phyloP scores from a whole-genome alignment of 345 rosid genomes.

The Carallia pectinifolia region DNA sequence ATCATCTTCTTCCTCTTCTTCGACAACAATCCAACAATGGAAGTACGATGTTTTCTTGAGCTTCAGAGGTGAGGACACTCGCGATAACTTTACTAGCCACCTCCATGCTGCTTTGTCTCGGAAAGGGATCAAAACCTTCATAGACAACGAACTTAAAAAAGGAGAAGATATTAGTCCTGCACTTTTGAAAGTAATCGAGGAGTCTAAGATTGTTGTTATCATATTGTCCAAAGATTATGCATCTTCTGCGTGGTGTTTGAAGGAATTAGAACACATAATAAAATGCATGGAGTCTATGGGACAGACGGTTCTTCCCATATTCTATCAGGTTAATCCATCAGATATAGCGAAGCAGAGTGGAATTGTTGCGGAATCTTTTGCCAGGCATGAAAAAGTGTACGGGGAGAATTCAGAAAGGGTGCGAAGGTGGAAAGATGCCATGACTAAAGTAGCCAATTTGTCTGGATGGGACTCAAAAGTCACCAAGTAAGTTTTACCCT shows the following conservation, averaged over 20 bases:
- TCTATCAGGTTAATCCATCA: not conserved
- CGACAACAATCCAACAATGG: not conserved
- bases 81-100: constrained; percentile 5
- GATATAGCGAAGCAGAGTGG: not conserved
- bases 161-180: constrained; percentile 10
- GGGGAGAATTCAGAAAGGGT: not conserved
- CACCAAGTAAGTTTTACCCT: not conserved
- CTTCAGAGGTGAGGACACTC: constrained; percentile 23
- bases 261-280: not conserved
- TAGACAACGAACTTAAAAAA: constrained; percentile 1
- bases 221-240: not conserved
- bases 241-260: not conserved
- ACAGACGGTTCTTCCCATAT: not conserved
- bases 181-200: not conserved
- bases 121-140: not conserved
- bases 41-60: constrained; percentile 20
- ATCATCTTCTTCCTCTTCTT: not conserved
- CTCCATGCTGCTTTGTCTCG: constrained; percentile 9
- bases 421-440: not conserved
- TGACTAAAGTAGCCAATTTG: not conserved
- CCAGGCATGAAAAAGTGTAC: not conserved
- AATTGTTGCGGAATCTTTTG: not conserved
- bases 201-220: not conserved
- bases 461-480: not conserved
- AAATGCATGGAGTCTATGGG: not conserved